Conservation (phyloP, 2,329 filamentous ascomycete species). For the Talaromyces sp. region DNA sequence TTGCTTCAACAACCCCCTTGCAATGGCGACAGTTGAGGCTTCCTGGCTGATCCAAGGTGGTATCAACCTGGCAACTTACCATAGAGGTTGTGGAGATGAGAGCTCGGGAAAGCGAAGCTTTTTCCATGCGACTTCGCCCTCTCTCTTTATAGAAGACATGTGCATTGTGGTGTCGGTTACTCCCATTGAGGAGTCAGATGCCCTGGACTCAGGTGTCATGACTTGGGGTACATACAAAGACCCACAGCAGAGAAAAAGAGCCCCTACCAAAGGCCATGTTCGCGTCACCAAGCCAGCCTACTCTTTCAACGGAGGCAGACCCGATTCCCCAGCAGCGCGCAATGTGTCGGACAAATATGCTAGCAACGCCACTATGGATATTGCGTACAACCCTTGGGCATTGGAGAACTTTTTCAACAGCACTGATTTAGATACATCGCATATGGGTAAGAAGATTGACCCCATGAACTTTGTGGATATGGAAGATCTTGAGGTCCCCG, state of each 20-base stretch:
- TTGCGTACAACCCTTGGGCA: no score
- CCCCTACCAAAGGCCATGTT: background rate
- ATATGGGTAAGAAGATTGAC: no score
- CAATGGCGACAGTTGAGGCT: background rate
- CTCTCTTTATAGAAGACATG: background rate
- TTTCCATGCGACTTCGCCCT: background rate
- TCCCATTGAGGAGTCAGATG: background rate
- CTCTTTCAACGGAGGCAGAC: no score
- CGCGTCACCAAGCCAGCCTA: background rate
- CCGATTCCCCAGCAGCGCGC: no score
- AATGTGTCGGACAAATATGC: no score
- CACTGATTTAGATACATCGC: no score
- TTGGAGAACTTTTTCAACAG: no score
- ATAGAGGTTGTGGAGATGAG: constrained; percentile 2
- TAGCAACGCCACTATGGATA: no score
- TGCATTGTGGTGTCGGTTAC: background rate
- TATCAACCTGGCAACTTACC: constrained; percentile 2
- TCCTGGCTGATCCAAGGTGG: background rate
- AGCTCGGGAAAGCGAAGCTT: background rate
- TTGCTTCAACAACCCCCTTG: constrained; percentile 1
- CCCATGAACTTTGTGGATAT: no score
- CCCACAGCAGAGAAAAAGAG: background rate
- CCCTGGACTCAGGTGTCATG: background rate
- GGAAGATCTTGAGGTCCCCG: no score
- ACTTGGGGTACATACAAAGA: background rate